A percentile compares a stretch with the other conserved stretches of the same genome.
Conservation (phyloP, 163 green algal genomes). For the Scenedesmus sp. region DNA sequence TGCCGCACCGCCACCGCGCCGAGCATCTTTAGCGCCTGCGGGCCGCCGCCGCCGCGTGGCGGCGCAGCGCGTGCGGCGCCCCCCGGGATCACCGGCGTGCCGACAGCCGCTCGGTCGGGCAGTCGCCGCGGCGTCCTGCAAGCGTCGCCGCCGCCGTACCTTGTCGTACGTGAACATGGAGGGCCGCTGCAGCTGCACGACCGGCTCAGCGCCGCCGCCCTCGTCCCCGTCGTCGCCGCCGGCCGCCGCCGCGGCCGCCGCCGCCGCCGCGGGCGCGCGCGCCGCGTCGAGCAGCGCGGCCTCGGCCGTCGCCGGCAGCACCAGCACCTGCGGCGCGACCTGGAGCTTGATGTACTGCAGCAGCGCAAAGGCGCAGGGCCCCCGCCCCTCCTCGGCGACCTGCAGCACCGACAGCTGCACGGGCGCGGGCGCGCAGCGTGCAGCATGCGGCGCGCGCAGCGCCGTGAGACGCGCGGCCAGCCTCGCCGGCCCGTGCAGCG, state of each 20-base stretch:
- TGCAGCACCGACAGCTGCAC: conserved; percentile 43
- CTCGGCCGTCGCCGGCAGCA: conserved; percentile 60
- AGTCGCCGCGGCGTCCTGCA: too few relatives aligned
- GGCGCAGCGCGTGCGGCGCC: too few relatives aligned
- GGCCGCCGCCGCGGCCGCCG: neutral
- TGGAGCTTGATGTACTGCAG: conserved; percentile 79
- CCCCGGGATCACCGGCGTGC: neutral
- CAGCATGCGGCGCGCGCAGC: neutral
- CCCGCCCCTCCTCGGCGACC: conserved; percentile 29
- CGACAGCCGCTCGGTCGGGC: too few relatives aligned
- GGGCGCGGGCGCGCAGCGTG: too few relatives aligned
- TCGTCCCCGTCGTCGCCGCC: neutral
- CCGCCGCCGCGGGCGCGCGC: conserved; percentile 1
- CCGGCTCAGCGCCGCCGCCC: neutral
- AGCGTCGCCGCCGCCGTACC: conserved; percentile 36
- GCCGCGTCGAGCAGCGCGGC: conserved; percentile 44
- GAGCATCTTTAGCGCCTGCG: conserved; percentile 42
- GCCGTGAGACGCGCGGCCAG: too few relatives aligned
- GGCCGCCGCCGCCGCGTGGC: neutral
- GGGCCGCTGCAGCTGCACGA: conserved; percentile 59
- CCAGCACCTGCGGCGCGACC: conserved; percentile 58
- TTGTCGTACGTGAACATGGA: conserved; percentile 58
- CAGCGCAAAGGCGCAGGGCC: conserved; percentile 51
- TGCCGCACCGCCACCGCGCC: neutral
- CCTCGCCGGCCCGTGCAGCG: neutral